Conservation (phyloP, 176 grass and related monocot species). For the sorghum (Sorghum bicolor) region Sorghum_bicolor_NCBIv3 NC_012872.2:14636501-14637000, state of each 20-base stretch:
- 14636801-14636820: conserved; percentile 46
- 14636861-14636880: conserved; percentile 97
- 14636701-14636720: neutral
- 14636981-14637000: conserved; percentile 26
- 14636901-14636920: neutral
- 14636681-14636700: neutral
- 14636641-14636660: conserved; percentile 26
- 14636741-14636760: conserved; percentile 40
- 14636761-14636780: conserved; percentile 74
- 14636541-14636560: conserved; percentile 42
- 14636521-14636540: conserved; percentile 17
- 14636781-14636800: conserved; percentile 70
- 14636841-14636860: conserved; percentile 71
- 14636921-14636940: neutral
- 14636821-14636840: neutral
- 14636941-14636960: neutral
- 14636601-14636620: conserved; percentile 71
- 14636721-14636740: neutral
- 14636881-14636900: neutral
- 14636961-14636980: neutral
- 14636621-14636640: conserved; percentile 91
- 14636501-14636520: conserved; percentile 24
- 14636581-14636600: conserved; percentile 82
- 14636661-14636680: neutral
- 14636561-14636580: conserved; percentile 72